Conservation (phyloP, 2,329 filamentous ascomycete species). For the Diaporthe amygdali region DNA sequence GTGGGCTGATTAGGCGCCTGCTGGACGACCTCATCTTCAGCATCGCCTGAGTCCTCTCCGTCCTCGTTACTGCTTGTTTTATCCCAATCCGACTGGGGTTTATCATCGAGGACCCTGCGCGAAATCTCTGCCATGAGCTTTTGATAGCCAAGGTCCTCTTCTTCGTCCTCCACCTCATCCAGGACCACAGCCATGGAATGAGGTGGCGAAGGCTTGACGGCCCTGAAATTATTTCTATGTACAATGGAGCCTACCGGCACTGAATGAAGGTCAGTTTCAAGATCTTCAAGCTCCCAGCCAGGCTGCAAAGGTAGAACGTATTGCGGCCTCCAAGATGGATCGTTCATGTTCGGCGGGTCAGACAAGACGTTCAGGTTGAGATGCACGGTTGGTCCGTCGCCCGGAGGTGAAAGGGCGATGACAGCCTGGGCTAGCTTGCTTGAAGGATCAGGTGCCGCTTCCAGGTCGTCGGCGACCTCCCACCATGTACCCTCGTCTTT, state of each 20-base stretch:
- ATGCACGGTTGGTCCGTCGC: neutral
- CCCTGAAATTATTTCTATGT: too few species aligned
- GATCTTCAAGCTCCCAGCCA: neutral
- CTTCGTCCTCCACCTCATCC: neutral
- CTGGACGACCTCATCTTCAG: neutral
- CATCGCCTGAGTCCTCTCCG: neutral
- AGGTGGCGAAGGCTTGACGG: neutral
- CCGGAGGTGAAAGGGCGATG: neutral
- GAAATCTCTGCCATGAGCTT: constrained; percentile 1
- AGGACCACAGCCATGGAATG: neutral
- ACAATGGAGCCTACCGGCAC: neutral
- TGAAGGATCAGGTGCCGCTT: constrained; percentile 1
- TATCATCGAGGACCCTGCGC: neutral
- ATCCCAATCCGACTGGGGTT: neutral
- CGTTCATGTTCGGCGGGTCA: neutral
- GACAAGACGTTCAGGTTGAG: neutral
- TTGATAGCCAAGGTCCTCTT: neutral
- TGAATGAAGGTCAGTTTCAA: neutral
- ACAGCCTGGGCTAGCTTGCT: neutral
- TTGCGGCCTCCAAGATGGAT: neutral
- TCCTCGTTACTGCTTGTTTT: neutral
- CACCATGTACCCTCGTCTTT: constrained; percentile 10
- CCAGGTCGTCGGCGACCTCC: constrained; percentile 17
- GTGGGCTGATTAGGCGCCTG: neutral
- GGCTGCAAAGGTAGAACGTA: neutral